Evolutionary conservation across 1,284 basidiomycete species (phyloP), one percentile per base, ranked within the genome.

Genomic region (Taiwanofungus camphoratus): DNA sequence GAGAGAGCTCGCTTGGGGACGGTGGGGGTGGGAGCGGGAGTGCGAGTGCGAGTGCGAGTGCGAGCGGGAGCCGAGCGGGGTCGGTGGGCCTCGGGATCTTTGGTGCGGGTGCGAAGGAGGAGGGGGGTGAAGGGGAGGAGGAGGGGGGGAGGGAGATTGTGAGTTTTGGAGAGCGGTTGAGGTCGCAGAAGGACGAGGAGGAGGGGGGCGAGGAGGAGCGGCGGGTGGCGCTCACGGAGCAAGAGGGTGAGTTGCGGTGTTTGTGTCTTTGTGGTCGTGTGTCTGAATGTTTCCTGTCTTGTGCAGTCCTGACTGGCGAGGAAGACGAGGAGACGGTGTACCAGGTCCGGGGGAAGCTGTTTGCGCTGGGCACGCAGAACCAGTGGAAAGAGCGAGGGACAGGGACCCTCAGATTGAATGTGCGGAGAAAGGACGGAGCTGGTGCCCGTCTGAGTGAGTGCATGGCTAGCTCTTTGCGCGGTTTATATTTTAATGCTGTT

Each of bases 311-410:
- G 33, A 97, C 93, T 0, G 93, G 93, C 8, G 93, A 97, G 63
- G 93, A 97, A 62, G 87, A 91, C 18, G 93, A 97, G 61, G 77
- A 85, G 46, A 92, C 87, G 1, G 66, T 92, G 33, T 82, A 85
- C 62, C 86, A 89, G 65, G 82, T 86, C 9, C 82, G 93, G 46
- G 87, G 86, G 34, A 96, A 95, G 68, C 68, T 97, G 23, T 95
- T 82, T 60, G 67, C 78, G 13, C 75, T 93, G 54, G 77, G 79
- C 52, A 69, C 77, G 58, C 69, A 71, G 45, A 76, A 71, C 39
- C 71, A 76, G 41, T 97, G 92, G 92, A 90, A 86, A 59, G 93
- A 97, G 61, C 75, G 87, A 35, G 93, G 93, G 7, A 88, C 82
- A 12, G 93, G 93, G 1, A 71, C 77, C 13, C 60, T 96, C 47